phyloP scores from a whole-genome alignment of 2,329 filamentous ascomycete genomes.

The Chrysoporthe deuterocubensis region DNA sequence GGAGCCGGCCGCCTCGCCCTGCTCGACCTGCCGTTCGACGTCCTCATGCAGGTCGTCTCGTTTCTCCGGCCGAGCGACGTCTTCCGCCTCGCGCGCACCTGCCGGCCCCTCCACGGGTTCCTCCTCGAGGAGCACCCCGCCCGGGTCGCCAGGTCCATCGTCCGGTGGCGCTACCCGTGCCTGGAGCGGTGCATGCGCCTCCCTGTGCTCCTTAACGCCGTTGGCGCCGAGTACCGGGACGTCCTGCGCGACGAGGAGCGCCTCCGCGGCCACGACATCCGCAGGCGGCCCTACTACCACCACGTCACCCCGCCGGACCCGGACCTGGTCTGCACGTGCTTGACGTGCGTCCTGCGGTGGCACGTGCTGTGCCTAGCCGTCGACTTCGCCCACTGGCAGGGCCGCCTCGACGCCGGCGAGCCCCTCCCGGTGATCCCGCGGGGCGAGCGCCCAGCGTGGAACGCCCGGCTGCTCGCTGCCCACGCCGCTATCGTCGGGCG shows the following conservation, averaged over 20 bases:
- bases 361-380: constrained; percentile 57
- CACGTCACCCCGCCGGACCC: constrained; percentile 54
- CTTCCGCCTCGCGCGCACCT: constrained; percentile 49
- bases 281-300: constrained; percentile 57
- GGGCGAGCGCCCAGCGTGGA: constrained; percentile 54
- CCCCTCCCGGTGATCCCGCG: constrained; percentile 57
- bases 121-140: constrained; percentile 47
- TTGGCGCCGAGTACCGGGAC: constrained; percentile 42
- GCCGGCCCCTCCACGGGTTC: constrained; percentile 46
- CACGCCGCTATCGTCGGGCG: constrained; percentile 50
- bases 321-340: constrained; percentile 57
- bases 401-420: constrained; percentile 51
- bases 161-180: constrained; percentile 51
- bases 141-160: constrained; percentile 48
- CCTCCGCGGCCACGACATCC: constrained; percentile 48
- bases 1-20: constrained; percentile 41
- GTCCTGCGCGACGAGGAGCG: constrained; percentile 46
- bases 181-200: constrained; percentile 56
- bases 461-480: constrained; percentile 46
- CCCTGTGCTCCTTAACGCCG: constrained; percentile 48
- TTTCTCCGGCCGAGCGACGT: constrained; percentile 55
- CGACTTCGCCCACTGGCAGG: constrained; percentile 62
- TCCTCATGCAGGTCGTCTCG: constrained; percentile 53
- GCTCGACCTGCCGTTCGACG: constrained; percentile 55
- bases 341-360: constrained; percentile 61